Evolutionary conservation across 495 filamentous ascomycete genomes (phyloP), one percentile per base, ranked within the genome.

Genomic region (Neurospora pannonica): DNA sequence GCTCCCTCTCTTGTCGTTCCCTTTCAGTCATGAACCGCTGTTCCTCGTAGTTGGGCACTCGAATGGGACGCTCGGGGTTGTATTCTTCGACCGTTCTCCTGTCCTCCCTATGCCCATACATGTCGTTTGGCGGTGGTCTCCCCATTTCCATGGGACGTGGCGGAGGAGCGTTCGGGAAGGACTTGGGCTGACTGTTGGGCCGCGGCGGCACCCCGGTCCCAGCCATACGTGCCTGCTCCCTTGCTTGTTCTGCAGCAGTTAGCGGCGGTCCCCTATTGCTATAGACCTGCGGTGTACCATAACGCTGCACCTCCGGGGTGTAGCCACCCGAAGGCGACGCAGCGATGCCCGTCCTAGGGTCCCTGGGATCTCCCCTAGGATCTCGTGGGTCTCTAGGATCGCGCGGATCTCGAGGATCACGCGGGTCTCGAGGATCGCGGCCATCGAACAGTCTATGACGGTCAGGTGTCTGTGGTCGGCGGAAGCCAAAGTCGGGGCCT

Each of bases 381-480:
- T 67, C 54, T 19, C 54, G 54, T 3, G 54, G 54, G 54, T 62
- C 54, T 62, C 54, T 62, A 34, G 54, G 54, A 60, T 60, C 48
- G 11, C 48, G 48, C 24, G 24, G 48, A 3, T 62, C 48, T 62
- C 48, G 48, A 28, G 13, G 2, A 28, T 67, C 54, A 10, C 54
- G 54, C 13, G 28, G 15, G 28, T 67, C 54, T 67, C 54, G 54
- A 67, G 54, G 54, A 6, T 67, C 54, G 54, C 86, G 79, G 13
- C 76, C 71, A 19, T 88, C 86, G 75, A 86, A 87, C 46, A 82
- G 72, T 71, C 87, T 81, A 42, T 84, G 83, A 72, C 89, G 89
- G 38, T 94, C 92, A 10, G 93, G 93, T 2, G 93, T 95, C 76
- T 92, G 90, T 3, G 93, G 92, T 48, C 91, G 88, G 48, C 90